Percentiles rank a stretch among this genome's conserved stretches.
Evolutionary conservation across 2,329 filamentous ascomycete genomes (phyloP).

Genomic region (Curvularia eragrostidis): DNA sequence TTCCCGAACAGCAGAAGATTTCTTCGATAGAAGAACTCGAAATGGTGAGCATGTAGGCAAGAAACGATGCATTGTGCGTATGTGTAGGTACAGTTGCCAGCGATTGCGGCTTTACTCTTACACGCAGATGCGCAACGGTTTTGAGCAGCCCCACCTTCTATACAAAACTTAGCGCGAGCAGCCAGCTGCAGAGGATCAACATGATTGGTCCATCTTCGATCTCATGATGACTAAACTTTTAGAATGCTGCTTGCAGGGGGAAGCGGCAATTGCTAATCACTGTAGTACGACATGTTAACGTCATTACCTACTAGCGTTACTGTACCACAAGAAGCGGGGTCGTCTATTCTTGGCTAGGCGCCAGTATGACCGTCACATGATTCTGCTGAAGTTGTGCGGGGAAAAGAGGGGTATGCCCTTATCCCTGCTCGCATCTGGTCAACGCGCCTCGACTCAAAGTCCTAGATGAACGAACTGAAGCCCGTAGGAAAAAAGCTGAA

Average conservation of each 20-base stretch:
- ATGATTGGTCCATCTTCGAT: not conserved
- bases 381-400: no score
- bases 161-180: not conserved
- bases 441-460: no score
- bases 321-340: not conserved
- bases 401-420: no score
- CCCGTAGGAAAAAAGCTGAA: no score
- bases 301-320: not conserved
- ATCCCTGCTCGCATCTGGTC: no score
- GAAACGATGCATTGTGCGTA: constrained; percentile 1
- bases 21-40: not conserved
- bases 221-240: constrained; percentile 1
- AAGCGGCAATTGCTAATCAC: no score
- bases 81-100: not conserved
- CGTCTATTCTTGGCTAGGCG: not conserved
- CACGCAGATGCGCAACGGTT: not conserved
- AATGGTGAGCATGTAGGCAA: not conserved
- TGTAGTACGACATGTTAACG: no score
- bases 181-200: constrained; percentile 1
- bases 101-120: not conserved
- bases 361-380: not conserved
- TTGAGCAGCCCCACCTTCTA: constrained; percentile 3
- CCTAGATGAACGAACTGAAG: no score
- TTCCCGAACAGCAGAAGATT: not conserved
- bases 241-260: not conserved